These are phyloP conservation scores for Neurospora sp. DNA, from an alignment of 495 filamentous ascomycete genomes.

Conservation along the genomic window DNA sequence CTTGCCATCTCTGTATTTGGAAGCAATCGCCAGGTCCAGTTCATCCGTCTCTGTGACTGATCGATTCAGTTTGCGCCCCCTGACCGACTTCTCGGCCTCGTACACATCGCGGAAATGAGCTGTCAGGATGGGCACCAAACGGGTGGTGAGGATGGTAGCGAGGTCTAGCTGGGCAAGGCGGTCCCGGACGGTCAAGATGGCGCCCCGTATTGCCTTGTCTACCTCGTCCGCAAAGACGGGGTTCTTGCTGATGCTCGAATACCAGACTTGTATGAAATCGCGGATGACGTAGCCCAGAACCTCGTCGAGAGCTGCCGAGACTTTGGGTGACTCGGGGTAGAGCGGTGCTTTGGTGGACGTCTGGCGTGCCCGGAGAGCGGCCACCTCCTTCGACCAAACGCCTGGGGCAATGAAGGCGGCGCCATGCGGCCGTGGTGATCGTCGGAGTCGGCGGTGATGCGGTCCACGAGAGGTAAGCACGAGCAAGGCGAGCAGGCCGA, in stretches of 20 bases:
- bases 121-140: constrained; percentile 83
- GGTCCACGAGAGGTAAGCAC: constrained; percentile 51
- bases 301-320: constrained; percentile 74
- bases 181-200: constrained; percentile 60
- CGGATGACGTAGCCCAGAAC: constrained; percentile 66
- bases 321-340: constrained; percentile 65
- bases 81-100: constrained; percentile 76
- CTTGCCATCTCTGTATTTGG: constrained; percentile 81
- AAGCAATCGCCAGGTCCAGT: constrained; percentile 85
- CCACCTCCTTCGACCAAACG: constrained; percentile 59
- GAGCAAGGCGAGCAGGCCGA: constrained; percentile 45
- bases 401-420: constrained; percentile 53
- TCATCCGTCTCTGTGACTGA: constrained; percentile 95
- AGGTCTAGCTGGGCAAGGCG: constrained; percentile 64
- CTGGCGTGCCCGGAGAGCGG: constrained; percentile 45
- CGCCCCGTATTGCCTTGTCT: constrained; percentile 65
- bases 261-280: constrained; percentile 87
- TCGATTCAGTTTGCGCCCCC: constrained; percentile 76
- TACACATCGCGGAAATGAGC: constrained; percentile 84
- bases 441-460: constrained; percentile 25
- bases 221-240: constrained; percentile 75
- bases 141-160: constrained; percentile 67
- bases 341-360: constrained; percentile 47
- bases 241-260: constrained; percentile 71
- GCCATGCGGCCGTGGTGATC: constrained; percentile 32